Evolutionary conservation across 2,329 filamentous ascomycete species (phyloP).

Genomic region (Xenoacremonium recifei): DNA sequence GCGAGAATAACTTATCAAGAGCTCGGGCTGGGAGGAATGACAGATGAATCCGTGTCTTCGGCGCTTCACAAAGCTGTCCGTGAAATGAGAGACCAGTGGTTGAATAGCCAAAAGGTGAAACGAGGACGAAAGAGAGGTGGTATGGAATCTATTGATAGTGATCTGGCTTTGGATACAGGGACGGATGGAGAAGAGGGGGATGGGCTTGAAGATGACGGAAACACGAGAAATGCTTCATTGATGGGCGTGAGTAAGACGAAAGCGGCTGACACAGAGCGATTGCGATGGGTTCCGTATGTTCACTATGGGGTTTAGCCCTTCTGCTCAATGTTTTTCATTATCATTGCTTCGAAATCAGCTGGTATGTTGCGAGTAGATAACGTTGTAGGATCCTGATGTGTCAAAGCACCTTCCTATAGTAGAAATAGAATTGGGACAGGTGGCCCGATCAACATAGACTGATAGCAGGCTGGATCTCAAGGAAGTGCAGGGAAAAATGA

Average conservation of each 20-base stretch:
- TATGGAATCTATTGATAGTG: background rate
- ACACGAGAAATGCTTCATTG: background rate
- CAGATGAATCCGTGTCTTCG: background rate
- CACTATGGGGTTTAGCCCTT: slow-evolving; percentile 1
- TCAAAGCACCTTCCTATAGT: no score
- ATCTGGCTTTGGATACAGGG: background rate
- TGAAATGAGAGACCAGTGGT: slow-evolving; percentile 1
- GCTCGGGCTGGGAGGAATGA: background rate
- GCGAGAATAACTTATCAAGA: slow-evolving; percentile 1
- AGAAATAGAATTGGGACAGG: no score
- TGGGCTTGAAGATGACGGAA: background rate
- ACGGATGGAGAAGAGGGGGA: background rate
- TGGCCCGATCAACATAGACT: no score
- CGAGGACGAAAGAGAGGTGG: background rate
- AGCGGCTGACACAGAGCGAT: background rate
- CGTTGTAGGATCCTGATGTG: no score
- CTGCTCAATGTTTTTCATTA: no score
- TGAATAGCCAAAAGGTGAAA: background rate
- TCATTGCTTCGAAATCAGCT: no score
- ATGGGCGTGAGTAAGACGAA: background rate
- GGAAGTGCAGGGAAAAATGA: no score
- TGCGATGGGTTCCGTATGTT: slow-evolving; percentile 3
- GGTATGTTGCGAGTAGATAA: no score
- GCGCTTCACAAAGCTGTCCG: slow-evolving; percentile 2
- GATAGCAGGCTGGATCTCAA: no score